Percentiles rank a stretch among this genome's conserved stretches.
phyloP scores from a whole-genome alignment of 163 green algal genomes.

The Scenedesmus sp. region DNA sequence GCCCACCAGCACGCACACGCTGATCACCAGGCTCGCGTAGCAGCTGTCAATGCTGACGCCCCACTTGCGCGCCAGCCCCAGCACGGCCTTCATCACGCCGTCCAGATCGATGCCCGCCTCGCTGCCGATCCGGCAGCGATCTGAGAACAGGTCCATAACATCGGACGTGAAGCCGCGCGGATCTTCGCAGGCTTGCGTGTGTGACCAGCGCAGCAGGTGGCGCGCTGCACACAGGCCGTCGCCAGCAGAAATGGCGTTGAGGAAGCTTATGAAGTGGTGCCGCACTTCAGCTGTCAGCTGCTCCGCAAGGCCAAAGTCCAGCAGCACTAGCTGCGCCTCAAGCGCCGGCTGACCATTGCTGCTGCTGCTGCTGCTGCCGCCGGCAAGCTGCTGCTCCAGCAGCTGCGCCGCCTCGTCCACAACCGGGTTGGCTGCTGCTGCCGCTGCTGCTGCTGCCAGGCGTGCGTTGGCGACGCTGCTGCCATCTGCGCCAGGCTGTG shows the following conservation, averaged over 20 bases:
- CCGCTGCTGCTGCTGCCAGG: not conserved
- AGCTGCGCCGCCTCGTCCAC: not conserved
- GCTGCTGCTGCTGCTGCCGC: not conserved
- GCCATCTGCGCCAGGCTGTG: not conserved
- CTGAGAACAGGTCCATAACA: constrained; percentile 68
- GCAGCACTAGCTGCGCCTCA: constrained; percentile 71
- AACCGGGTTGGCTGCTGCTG: not conserved
- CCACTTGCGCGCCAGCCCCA: constrained; percentile 73
- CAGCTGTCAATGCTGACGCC: constrained; percentile 83
- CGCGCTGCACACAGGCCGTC: constrained; percentile 66
- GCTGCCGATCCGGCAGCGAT: constrained; percentile 73
- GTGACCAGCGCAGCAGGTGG: constrained; percentile 80
- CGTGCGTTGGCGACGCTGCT: not conserved
- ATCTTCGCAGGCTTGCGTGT: constrained; percentile 62
- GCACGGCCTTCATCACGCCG: constrained; percentile 78
- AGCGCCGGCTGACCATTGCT: not conserved
- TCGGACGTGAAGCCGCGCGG: constrained; percentile 64
- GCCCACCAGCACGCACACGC: constrained; percentile 85
- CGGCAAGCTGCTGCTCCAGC: not conserved
- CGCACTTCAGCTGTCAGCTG: constrained; percentile 74
- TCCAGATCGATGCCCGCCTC: constrained; percentile 44
- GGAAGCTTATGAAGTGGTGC: constrained; percentile 88
- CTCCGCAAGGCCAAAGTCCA: constrained; percentile 86
- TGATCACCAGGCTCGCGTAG: constrained; percentile 84
- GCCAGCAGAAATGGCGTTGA: constrained; percentile 75